Conservation (phyloP, 2,329 filamentous ascomycete genomes). For the Cercospora canescens region DNA sequence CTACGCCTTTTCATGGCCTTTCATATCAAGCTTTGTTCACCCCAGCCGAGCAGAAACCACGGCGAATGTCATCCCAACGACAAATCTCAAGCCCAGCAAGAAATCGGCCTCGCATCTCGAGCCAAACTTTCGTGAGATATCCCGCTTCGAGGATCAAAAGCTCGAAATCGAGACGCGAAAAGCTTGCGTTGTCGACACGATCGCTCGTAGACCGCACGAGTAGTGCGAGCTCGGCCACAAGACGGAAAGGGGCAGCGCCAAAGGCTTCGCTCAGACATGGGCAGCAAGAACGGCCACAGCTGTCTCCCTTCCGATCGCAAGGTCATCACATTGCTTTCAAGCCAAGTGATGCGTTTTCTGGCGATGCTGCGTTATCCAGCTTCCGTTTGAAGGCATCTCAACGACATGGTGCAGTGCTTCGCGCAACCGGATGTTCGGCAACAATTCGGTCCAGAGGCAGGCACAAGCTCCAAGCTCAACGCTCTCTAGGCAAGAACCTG, state of each 20-base stretch:
- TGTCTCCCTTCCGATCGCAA: slow-evolving; percentile 12
- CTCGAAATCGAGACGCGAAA: not conserved
- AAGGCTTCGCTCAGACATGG: not conserved
- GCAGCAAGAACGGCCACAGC: slow-evolving; percentile 4
- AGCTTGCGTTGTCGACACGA: not conserved
- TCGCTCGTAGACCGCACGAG: slow-evolving; percentile 14
- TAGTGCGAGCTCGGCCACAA: not conserved
- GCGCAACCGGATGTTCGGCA: not conserved
- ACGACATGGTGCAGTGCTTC: slow-evolving; percentile 17
- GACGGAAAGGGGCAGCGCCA: not conserved
- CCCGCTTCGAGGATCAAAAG: not conserved
- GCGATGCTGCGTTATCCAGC: slow-evolving; percentile 15
- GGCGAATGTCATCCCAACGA: not conserved
- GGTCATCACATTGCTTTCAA: slow-evolving; percentile 22
- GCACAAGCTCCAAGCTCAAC: not conserved
- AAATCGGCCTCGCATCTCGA: slow-evolving; percentile 35
- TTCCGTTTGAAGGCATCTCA: not conserved
- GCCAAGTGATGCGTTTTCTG: not conserved
- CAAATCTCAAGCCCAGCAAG: slow-evolving; percentile 23
- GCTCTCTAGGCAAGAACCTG: not conserved
- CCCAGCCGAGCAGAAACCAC: slow-evolving; percentile 31
- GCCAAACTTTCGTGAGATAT: slow-evolving; percentile 35
- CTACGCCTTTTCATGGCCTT: not conserved
- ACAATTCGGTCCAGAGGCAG: not conserved
- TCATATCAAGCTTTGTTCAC: slow-evolving; percentile 41